Conservation (phyloP, 2,329 filamentous ascomycete species). For the Diaporthe longicolla region DNA sequence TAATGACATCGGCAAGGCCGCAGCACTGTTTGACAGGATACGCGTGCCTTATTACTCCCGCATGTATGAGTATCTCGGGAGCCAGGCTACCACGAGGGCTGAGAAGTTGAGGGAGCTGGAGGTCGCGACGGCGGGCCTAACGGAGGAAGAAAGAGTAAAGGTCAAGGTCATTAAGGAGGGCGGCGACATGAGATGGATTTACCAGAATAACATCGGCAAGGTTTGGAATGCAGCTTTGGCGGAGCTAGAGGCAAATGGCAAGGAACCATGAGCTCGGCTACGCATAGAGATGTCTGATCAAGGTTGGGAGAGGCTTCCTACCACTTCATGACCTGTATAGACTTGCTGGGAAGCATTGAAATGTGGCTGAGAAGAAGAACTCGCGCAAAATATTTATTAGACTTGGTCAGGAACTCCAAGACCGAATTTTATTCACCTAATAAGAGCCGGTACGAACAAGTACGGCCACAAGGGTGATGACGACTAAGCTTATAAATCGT, state of each 20-base stretch:
- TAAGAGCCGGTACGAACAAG: no score
- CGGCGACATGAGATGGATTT: conserved; percentile 43
- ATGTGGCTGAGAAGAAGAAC: not conserved
- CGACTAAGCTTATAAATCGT: not conserved
- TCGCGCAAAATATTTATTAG: no score
- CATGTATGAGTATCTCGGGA: conserved; percentile 46
- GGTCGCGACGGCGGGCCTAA: conserved; percentile 31
- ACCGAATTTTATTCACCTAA: not conserved
- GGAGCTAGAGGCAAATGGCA: not conserved
- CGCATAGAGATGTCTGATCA: not conserved
- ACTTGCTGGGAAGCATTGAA: no score
- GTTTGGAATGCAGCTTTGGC: conserved; percentile 39
- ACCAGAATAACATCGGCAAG: conserved; percentile 43
- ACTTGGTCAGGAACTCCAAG: not conserved
- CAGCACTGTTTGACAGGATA: conserved; percentile 48
- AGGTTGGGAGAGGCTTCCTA: not conserved
- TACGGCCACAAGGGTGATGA: no score
- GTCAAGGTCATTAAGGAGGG: conserved; percentile 42
- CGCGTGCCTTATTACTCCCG: conserved; percentile 50
- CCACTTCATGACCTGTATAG: not conserved
- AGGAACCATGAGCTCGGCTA: not conserved
- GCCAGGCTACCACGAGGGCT: conserved; percentile 31
- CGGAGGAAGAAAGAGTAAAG: conserved; percentile 42
- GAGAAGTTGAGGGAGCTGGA: conserved; percentile 39
- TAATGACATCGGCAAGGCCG: conserved; percentile 46